phyloP scores from a whole-genome alignment of 2,329 filamentous ascomycete genomes.

The Pyrenochaeta sp. region DNA sequence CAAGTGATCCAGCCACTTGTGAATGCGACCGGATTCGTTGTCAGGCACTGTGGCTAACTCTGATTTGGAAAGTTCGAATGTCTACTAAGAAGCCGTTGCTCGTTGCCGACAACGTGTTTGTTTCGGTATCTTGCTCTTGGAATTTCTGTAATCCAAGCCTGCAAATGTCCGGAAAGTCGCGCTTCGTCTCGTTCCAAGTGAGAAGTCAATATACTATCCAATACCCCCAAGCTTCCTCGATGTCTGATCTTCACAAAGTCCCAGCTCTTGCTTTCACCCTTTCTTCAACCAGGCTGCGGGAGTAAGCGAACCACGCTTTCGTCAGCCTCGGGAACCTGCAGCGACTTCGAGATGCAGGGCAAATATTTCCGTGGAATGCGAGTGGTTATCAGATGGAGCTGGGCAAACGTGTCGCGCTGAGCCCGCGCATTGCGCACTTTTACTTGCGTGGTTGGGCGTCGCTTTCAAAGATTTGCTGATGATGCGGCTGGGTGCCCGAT shows the following conservation, averaged over 20 bases:
- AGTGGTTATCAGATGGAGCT: slow-evolving; percentile 8
- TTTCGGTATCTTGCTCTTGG: slow-evolving; percentile 5
- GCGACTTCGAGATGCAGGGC: slow-evolving; percentile 23
- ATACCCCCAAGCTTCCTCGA: background rate
- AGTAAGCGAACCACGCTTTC: slow-evolving; percentile 16
- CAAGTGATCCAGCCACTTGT: slow-evolving; percentile 25
- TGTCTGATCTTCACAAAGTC: slow-evolving; percentile 4
- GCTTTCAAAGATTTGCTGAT: slow-evolving; percentile 26
- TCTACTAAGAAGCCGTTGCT: slow-evolving; percentile 5
- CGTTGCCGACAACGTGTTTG: slow-evolving; percentile 2
- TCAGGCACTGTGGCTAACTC: slow-evolving; percentile 15
- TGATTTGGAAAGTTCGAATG: slow-evolving; percentile 9
- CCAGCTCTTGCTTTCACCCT: background rate
- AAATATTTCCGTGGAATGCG: slow-evolving; percentile 7
- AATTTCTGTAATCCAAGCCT: slow-evolving; percentile 6
- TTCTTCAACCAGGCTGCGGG: slow-evolving; percentile 9
- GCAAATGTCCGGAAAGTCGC: slow-evolving; percentile 5
- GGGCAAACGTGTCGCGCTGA: slow-evolving; percentile 18
- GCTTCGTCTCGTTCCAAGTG: slow-evolving; percentile 7
- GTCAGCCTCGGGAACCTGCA: slow-evolving; percentile 20
- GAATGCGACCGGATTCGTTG: slow-evolving; percentile 18
- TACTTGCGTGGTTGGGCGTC: slow-evolving; percentile 39
- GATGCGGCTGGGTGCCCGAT: slow-evolving; percentile 29
- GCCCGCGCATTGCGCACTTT: slow-evolving; percentile 28
- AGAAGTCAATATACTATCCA: slow-evolving; percentile 2